Conservation (phyloP, 108 stramenopile genomes). For the Skeletonema potamos region DNA sequence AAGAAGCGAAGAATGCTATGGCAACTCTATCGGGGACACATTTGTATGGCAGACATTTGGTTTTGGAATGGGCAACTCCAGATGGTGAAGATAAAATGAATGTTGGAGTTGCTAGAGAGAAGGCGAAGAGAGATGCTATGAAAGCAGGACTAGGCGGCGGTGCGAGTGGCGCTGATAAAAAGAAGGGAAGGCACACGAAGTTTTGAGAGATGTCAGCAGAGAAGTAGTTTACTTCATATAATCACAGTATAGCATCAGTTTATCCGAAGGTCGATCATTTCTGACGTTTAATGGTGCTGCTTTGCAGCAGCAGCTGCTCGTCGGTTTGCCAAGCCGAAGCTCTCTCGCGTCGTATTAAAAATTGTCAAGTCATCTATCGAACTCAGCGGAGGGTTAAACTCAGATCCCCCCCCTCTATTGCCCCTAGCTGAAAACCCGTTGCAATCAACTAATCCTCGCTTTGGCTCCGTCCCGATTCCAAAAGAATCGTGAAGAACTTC, state of each 20-base stretch:
- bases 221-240: too few relatives aligned
- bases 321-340: conserved; percentile 35
- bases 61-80: conserved; percentile 90
- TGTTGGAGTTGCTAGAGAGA: conserved; percentile 59
- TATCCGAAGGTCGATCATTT: background rate
- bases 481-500: conserved; percentile 52
- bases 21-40: conserved; percentile 86
- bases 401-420: conserved; percentile 35
- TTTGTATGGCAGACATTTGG: conserved; percentile 98
- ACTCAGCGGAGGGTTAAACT: conserved; percentile 33
- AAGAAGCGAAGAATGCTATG: conserved; percentile 93
- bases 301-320: conserved; percentile 12
- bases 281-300: background rate
- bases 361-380: conserved; percentile 23
- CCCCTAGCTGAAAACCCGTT: conserved; percentile 31
- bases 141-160: conserved; percentile 31
- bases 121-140: conserved; percentile 71
- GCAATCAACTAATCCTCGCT: conserved; percentile 34
- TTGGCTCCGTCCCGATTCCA: conserved; percentile 34
- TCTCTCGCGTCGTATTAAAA: conserved; percentile 40
- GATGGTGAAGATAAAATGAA: conserved; percentile 67
- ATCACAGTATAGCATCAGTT: too few relatives aligned
- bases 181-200: conserved; percentile 34
- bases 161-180: background rate
- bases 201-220: conserved; percentile 15